Percentiles rank a stretch among this genome's conserved stretches.
Conservation (phyloP, 2,329 filamentous ascomycete genomes). For the Xylaria sp. region DNA sequence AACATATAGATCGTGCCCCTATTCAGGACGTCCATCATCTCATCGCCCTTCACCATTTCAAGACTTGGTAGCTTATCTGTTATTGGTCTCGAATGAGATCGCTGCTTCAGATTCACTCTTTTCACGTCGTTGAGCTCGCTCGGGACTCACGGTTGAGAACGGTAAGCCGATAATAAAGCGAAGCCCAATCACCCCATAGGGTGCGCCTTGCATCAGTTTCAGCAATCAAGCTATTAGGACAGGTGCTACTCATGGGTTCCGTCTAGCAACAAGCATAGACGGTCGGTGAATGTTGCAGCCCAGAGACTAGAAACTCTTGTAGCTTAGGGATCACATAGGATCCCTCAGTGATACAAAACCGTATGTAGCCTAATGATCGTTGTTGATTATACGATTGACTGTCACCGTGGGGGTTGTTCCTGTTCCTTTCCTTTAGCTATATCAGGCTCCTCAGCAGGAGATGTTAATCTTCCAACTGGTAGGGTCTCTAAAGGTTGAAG, state of each 20-base stretch:
- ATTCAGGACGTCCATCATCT: slow-evolving; percentile 29
- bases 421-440: slow-evolving; percentile 39
- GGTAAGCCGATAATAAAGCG: slow-evolving; percentile 2
- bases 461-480: slow-evolving; percentile 53
- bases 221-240: slow-evolving; percentile 6
- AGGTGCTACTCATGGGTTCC: background rate
- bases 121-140: slow-evolving; percentile 8
- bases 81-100: slow-evolving; percentile 5
- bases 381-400: slow-evolving; percentile 1
- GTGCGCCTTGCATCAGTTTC: slow-evolving; percentile 14
- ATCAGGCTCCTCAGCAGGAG: slow-evolving; percentile 40
- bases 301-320: slow-evolving; percentile 1
- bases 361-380: slow-evolving; percentile 10
- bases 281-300: background rate
- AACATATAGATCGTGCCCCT: slow-evolving; percentile 35
- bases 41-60: slow-evolving; percentile 14
- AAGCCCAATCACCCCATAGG: background rate
- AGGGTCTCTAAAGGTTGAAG: slow-evolving; percentile 56
- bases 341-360: slow-evolving; percentile 1
- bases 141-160: background rate
- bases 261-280: background rate
- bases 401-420: slow-evolving; percentile 33
- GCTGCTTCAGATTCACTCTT: background rate
- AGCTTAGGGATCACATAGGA: background rate
- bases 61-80: slow-evolving; percentile 16